A percentile compares a stretch with the other conserved stretches of the same genome.
Conservation (phyloP, 2,329 filamentous ascomycete genomes). For the Penicillium verrucosum region DNA sequence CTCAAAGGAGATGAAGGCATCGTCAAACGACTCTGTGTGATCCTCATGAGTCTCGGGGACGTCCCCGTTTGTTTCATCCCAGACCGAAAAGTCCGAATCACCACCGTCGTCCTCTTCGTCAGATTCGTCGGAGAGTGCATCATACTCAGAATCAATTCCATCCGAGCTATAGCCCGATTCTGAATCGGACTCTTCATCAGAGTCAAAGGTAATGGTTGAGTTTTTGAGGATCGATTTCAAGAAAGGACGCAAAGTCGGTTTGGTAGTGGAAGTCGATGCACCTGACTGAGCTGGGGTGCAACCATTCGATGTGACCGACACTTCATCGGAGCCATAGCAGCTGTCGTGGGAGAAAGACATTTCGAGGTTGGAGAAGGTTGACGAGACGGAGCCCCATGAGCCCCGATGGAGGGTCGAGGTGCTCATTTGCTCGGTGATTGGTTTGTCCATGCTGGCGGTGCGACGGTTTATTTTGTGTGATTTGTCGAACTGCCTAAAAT, state of each 20-base stretch:
- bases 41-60: conserved; percentile 31
- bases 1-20: conserved; percentile 39
- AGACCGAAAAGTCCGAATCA: conserved; percentile 30
- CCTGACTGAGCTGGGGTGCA: conserved; percentile 23
- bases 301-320: conserved; percentile 33
- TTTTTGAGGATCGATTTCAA: conserved; percentile 38
- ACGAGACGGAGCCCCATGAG: conserved; percentile 40
- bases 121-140: conserved; percentile 22
- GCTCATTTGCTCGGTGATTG: conserved; percentile 25
- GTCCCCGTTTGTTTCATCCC: conserved; percentile 27
- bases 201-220: conserved; percentile 24
- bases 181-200: conserved; percentile 24
- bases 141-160: conserved; percentile 30
- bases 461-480: background rate
- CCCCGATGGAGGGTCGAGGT: conserved; percentile 24
- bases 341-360: conserved; percentile 40
- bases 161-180: conserved; percentile 42
- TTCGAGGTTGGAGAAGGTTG: conserved; percentile 36
- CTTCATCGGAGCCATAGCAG: conserved; percentile 40
- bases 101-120: conserved; percentile 31
- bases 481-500: background rate
- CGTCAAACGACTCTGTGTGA: conserved; percentile 33
- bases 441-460: conserved; percentile 3
- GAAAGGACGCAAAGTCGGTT: conserved; percentile 23
- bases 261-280: conserved; percentile 19